Evolutionary conservation across 2,329 filamentous ascomycete genomes (phyloP).

Genomic region (Cercospora sp.): DNA sequence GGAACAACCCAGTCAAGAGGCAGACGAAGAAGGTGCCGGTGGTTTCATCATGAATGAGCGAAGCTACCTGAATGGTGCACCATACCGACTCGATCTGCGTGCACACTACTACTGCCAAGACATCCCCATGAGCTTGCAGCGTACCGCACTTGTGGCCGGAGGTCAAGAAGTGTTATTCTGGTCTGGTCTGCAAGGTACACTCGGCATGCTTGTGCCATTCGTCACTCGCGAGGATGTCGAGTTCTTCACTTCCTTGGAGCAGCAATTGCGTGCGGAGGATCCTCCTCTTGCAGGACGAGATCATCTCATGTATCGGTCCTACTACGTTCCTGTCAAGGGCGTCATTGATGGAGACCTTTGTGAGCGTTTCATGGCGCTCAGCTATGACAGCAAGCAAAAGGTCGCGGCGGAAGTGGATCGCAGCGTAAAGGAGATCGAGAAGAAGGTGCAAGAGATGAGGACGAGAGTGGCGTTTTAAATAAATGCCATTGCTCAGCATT

Average conservation of each 20-base stretch:
- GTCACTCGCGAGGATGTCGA: constrained; percentile 89
- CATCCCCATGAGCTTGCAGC: constrained; percentile 85
- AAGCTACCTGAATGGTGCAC: constrained; percentile 83
- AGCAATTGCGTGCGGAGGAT: constrained; percentile 82
- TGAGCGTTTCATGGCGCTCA: constrained; percentile 81
- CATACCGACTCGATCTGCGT: constrained; percentile 80
- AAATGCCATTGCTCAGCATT: neutral
- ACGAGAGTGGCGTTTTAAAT: constrained; percentile 41
- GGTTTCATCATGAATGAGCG: constrained; percentile 89
- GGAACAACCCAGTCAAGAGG: constrained; percentile 79
- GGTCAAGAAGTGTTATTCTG: constrained; percentile 89
- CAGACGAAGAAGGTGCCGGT: constrained; percentile 88
- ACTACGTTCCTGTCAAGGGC: constrained; percentile 95
- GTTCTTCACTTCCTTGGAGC: constrained; percentile 94
- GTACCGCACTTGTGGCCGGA: constrained; percentile 84
- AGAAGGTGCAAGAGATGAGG: constrained; percentile 67
- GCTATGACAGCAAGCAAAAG: constrained; percentile 88
- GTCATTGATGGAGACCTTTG: constrained; percentile 96
- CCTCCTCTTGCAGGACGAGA: constrained; percentile 87
- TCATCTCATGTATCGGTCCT: constrained; percentile 91
- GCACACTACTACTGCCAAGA: constrained; percentile 90
- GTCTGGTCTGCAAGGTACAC: constrained; percentile 90
- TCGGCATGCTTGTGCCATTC: constrained; percentile 92
- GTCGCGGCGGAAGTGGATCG: constrained; percentile 92
- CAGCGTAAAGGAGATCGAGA: constrained; percentile 88